These are phyloP conservation scores for Hanseniaspora nectarophila DNA, from an alignment of 805 yeast genomes.

Conservation along the genomic window DNA sequence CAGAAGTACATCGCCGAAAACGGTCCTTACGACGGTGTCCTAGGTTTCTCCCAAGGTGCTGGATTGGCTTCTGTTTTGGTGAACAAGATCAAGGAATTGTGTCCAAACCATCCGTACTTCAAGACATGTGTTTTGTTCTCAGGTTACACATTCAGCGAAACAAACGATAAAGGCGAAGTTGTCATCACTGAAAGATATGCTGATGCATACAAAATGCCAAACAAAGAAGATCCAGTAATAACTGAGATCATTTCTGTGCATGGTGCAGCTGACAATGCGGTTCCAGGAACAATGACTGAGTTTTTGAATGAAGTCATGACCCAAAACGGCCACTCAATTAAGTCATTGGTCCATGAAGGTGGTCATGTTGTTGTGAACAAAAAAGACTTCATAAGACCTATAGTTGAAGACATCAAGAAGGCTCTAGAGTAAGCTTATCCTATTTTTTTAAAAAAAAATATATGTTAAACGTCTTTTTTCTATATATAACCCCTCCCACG, in stretches of 20 bases:
- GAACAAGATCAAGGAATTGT: conserved; percentile 43
- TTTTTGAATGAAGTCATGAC: conserved; percentile 42
- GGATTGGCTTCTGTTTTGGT: conserved; percentile 66
- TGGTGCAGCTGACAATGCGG: conserved; percentile 82
- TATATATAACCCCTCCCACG: no score
- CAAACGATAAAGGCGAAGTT: conserved; percentile 26
- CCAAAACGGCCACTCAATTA: conserved; percentile 31
- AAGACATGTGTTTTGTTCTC: conserved; percentile 69
- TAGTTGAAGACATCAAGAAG: conserved; percentile 30
- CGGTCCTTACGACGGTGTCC: conserved; percentile 76
- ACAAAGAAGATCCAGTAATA: conserved; percentile 21
- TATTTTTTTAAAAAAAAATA: not conserved
- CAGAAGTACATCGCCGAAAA: conserved; percentile 43
- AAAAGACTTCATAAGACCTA: conserved; percentile 39
- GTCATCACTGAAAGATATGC: conserved; percentile 30
- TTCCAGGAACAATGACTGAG: conserved; percentile 58
- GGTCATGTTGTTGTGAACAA: conserved; percentile 95
- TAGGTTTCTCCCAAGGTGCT: conserved; percentile 94
- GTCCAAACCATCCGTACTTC: conserved; percentile 37
- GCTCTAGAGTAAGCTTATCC: conserved; percentile 16
- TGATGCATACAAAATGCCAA: conserved; percentile 25
- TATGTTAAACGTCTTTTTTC: no score
- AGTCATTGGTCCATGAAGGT: conserved; percentile 71
- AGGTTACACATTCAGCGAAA: conserved; percentile 45
- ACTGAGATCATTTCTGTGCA: conserved; percentile 57